Evolutionary conservation across 192 early-diverging fungal genomes (phyloP), one percentile per base, ranked within the genome.

Genomic region (Fimicolochytrium jonesii): DNA sequence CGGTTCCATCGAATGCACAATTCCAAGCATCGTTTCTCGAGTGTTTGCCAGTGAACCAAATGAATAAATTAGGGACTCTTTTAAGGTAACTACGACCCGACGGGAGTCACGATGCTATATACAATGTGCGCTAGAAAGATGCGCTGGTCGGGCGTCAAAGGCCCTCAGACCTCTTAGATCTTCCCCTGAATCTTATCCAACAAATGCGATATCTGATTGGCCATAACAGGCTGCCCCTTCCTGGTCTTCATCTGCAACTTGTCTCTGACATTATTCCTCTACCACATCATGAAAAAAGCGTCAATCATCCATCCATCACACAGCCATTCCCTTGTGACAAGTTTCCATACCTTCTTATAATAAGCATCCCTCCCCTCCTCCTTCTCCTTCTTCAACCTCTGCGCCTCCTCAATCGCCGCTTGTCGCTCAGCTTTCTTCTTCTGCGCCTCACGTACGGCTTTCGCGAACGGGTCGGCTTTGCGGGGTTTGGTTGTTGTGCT

Each of bases 181-280:
- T 39, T 50, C 11, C 59, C 50, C 43, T 74, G 42, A 13, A 74
- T 69, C 54, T 74, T 74, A 26, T 52, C 67, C 13, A 74, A 51
- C 57, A 74, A 26, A 34, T 65, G 67, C 9, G 39, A 47, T 13
- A 74, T 54, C 42, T 66, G 62, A 50, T 66, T 69, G 1, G 63
- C 64, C 72, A 74, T 74, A 20, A 74, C 67, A 9, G 72, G 72
- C 42, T 74, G 72, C n/a, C 72, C 72, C 44, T 64, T 69, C 11
- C 57, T 46, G n/a, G 72, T 74, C 47, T 61, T 64, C 23, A 49
- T 60, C 37, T 59, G 41, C 33, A 73, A 26, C 22, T 65, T 46
- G 7, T 23, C 18, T 1, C 57, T 52, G 2, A 39, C 56, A 6
- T 64, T 33, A 20, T 58, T 59, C 4, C 71, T 31, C 62, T 73